Conservation (phyloP, 306 rosid species). For the Quercus agrifolia region DNA sequence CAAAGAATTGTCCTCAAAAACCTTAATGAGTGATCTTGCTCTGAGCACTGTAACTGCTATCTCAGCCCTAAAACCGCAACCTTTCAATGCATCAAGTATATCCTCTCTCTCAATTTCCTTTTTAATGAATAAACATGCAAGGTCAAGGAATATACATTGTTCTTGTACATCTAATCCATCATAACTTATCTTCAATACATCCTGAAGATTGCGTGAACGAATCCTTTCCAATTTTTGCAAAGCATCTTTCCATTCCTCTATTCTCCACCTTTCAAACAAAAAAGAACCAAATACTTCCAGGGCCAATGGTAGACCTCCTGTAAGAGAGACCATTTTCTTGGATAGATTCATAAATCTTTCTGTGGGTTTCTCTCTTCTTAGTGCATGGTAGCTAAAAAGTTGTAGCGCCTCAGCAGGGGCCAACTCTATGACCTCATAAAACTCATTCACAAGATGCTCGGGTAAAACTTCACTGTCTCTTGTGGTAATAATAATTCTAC, state of each 20-base stretch:
- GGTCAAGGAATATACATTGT: conserved; percentile 50
- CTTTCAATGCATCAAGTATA: conserved; percentile 36
- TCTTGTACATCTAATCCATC: conserved; percentile 42
- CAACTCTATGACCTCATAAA: conserved; percentile 46
- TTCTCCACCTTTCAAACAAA: conserved; percentile 33
- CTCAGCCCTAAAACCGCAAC: conserved; percentile 46
- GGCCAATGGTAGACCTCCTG: conserved; percentile 57
- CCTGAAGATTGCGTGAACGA: conserved; percentile 37
- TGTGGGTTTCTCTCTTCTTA: conserved; percentile 41
- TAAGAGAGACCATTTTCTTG: conserved; percentile 36
- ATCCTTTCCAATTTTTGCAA: conserved; percentile 29
- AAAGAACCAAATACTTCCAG: conserved; percentile 54
- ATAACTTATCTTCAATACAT: conserved; percentile 47
- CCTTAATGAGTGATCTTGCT: conserved; percentile 46
- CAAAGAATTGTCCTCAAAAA: conserved; percentile 10
- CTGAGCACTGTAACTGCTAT: conserved; percentile 28
- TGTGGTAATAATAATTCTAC: conserved; percentile 48
- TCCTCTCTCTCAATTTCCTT: conserved; percentile 41
- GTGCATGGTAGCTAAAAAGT: conserved; percentile 60
- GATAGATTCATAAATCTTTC: conserved; percentile 14
- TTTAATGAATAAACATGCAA: conserved; percentile 45
- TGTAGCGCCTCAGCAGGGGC: conserved; percentile 20
- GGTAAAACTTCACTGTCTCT: conserved; percentile 32
- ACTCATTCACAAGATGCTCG: conserved; percentile 6
- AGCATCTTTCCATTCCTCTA: conserved; percentile 41